Percentiles rank a stretch among this genome's conserved stretches.
These are phyloP conservation scores for Delitschia confertaspora DNA, from an alignment of 495 filamentous ascomycete species.

Conservation along the genomic window DNA sequence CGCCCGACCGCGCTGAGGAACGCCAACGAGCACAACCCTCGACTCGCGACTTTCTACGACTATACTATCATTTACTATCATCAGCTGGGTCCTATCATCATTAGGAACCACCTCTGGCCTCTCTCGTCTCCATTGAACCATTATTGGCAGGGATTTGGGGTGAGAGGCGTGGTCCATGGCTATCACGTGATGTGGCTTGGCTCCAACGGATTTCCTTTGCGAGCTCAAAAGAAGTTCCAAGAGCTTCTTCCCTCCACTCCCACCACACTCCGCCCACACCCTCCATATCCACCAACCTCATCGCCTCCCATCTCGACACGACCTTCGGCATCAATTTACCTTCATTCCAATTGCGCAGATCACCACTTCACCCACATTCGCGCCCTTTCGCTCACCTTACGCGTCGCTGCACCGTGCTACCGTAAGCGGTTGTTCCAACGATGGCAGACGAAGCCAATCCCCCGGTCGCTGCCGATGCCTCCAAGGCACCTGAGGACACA, in stretches of 20 bases:
- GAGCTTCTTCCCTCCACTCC: conserved; percentile 14
- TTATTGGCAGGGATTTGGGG: neutral
- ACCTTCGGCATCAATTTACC: conserved; percentile 12
- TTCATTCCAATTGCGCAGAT: conserved; percentile 5
- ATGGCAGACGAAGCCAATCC: conserved; percentile 21
- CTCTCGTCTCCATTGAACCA: neutral
- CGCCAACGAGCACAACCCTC: no score
- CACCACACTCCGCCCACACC: conserved; percentile 11
- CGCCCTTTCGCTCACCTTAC: conserved; percentile 16
- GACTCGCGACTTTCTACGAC: no score
- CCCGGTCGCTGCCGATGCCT: conserved; percentile 8
- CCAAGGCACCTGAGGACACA: conserved; percentile 14
- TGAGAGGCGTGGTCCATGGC: neutral
- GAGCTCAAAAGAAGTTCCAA: no score
- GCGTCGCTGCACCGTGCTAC: conserved; percentile 23
- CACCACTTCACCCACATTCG: conserved; percentile 8
- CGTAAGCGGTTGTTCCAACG: conserved; percentile 16
- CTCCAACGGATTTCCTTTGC: conserved; percentile 2
- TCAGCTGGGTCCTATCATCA: no score
- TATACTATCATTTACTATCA: no score
- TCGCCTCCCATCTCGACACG: conserved; percentile 19
- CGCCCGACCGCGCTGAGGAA: no score
- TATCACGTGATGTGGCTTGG: conserved; percentile 3
- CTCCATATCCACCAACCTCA: conserved; percentile 15
- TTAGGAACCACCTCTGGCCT: conserved; percentile 6